Percentiles rank a stretch among this genome's conserved stretches.
These are phyloP conservation scores for Halophytophthora polymorphica DNA, from an alignment of 352 stramenopile genomes.

Conservation along the genomic window DNA sequence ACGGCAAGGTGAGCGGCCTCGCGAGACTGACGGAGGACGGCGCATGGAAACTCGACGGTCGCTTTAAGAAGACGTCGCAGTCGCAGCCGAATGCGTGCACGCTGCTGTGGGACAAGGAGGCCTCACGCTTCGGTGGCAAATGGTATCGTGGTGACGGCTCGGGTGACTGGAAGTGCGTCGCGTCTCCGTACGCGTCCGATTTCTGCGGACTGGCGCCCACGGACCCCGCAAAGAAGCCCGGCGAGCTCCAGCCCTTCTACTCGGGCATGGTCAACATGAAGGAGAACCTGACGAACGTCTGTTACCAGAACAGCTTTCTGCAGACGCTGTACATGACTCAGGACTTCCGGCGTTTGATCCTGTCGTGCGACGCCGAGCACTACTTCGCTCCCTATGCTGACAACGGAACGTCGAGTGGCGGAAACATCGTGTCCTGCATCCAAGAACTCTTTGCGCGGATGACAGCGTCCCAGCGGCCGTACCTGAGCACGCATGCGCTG, in stretches of 20 bases:
- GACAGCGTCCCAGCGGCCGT: constrained; percentile 64
- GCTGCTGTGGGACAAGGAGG: constrained; percentile 54
- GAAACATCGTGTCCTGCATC: constrained; percentile 55
- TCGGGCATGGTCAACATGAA: constrained; percentile 88
- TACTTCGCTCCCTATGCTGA: constrained; percentile 30
- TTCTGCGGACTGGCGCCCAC: constrained; percentile 60
- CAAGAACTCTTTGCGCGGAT: constrained; percentile 76
- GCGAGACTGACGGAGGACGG: constrained; percentile 43
- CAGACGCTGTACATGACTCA: constrained; percentile 87
- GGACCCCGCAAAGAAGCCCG: constrained; percentile 33
- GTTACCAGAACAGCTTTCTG: constrained; percentile 90
- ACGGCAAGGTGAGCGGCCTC: constrained; percentile 65
- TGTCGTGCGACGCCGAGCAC: constrained; percentile 48
- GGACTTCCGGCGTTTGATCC: constrained; percentile 71
- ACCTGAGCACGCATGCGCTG: constrained; percentile 59
- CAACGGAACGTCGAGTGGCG: constrained; percentile 18
- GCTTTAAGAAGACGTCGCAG: constrained; percentile 66
- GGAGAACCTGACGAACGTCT: constrained; percentile 87
- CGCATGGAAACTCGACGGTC: constrained; percentile 63
- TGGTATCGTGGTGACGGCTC: constrained; percentile 84
- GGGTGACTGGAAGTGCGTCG: constrained; percentile 75
- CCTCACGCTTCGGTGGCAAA: constrained; percentile 72
- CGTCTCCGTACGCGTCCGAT: constrained; percentile 41
- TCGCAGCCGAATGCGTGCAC: constrained; percentile 71
- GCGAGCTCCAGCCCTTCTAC: constrained; percentile 67